Evolutionary conservation across 2,329 filamentous ascomycete genomes (phyloP).

Genomic region (Boeremia lycopersici): DNA sequence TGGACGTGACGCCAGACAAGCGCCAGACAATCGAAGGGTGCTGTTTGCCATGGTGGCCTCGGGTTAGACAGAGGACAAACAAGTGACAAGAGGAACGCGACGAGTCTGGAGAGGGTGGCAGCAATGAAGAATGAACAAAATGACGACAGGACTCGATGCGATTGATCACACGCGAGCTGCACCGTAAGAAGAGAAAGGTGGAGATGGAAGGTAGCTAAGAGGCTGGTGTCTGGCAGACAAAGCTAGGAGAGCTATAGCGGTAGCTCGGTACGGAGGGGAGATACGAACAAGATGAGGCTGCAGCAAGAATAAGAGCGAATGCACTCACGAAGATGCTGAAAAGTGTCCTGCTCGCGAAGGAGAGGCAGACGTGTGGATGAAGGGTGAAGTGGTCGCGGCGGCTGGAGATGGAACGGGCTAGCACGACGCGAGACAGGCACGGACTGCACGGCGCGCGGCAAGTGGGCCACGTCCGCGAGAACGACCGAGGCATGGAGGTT

Average conservation of each 20-base stretch:
- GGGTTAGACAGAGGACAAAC: constrained; percentile 48
- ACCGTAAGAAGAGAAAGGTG: constrained; percentile 41
- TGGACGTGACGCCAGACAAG: constrained; percentile 30
- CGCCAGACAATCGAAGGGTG: constrained; percentile 41
- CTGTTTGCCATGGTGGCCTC: constrained; percentile 52
- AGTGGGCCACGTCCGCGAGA: constrained; percentile 26
- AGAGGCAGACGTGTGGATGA: constrained; percentile 30
- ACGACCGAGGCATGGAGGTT: constrained; percentile 8
- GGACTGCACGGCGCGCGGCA: constrained; percentile 22
- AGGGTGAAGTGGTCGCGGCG: constrained; percentile 31
- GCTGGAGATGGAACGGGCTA: constrained; percentile 23
- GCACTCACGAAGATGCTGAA: constrained; percentile 49
- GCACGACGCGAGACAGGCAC: constrained; percentile 20
- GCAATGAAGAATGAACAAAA: constrained; percentile 36
- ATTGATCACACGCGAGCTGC: constrained; percentile 41
- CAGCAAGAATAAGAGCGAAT: constrained; percentile 36
- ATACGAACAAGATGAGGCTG: constrained; percentile 35
- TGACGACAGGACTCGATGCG: constrained; percentile 36
- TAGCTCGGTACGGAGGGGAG: constrained; percentile 39
- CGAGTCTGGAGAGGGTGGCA: constrained; percentile 36
- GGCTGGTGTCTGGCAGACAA: constrained; percentile 39
- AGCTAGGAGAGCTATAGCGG: constrained; percentile 40
- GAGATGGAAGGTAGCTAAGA: constrained; percentile 35
- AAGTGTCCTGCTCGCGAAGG: constrained; percentile 30
- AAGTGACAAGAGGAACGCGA: constrained; percentile 38